Conservation (phyloP, 2,329 filamentous ascomycete genomes). For the Leptographium wingfieldii region DNA sequence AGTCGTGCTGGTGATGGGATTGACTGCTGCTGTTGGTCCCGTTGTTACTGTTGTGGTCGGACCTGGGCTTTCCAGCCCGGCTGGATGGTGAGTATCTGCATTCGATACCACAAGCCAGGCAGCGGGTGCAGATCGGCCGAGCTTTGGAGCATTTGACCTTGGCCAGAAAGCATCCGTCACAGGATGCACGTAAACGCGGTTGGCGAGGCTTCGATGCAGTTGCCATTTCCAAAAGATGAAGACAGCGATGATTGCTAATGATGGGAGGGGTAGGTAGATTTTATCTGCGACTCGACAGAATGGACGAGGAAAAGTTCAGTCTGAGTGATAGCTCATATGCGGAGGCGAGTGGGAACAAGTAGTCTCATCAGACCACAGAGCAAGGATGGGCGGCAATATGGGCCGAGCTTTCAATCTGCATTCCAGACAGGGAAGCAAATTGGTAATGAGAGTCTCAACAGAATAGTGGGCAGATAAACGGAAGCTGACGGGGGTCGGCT, state of each 20-base stretch:
- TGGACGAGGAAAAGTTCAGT: not conserved
- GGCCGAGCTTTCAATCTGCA: conserved; percentile 1
- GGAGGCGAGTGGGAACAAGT: not conserved
- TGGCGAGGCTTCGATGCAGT: conserved; percentile 16
- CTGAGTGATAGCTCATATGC: not conserved
- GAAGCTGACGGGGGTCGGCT: not conserved
- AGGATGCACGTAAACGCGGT: conserved; percentile 25
- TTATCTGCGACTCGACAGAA: not conserved
- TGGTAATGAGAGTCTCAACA: not conserved
- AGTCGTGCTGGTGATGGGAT: not conserved
- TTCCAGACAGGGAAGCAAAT: not conserved
- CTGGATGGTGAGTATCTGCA: conserved; percentile 41
- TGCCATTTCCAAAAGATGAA: conserved; percentile 7
- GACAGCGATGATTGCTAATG: not conserved
- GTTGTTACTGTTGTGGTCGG: conserved; percentile 19
- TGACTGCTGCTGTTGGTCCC: conserved; percentile 10
- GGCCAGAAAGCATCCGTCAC: conserved; percentile 41
- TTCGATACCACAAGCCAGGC: conserved; percentile 33
- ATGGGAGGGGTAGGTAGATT: no score
- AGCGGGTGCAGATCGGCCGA: conserved; percentile 39
- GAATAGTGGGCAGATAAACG: not conserved
- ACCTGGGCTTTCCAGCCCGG: conserved; percentile 35
- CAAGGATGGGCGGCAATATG: not conserved
- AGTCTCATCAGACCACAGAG: not conserved
- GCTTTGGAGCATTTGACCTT: conserved; percentile 45